Evolutionary conservation across 345 rosid species (phyloP), one percentile per base, ranked within the genome.

Genomic region (Citrus inodora): DNA sequence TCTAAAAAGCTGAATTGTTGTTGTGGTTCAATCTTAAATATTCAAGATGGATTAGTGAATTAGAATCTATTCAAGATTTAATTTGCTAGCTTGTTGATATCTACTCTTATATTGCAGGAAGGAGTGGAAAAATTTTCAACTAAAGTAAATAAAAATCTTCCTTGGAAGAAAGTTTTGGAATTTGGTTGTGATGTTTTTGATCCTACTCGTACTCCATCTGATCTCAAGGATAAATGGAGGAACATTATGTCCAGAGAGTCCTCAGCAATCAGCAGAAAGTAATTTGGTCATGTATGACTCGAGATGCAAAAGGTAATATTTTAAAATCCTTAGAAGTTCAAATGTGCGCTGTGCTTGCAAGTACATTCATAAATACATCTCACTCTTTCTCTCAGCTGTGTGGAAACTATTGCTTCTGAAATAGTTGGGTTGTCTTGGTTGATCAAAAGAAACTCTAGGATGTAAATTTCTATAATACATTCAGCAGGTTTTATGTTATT

Each of bases 191-290:
- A 80, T 30, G 87, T 90, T 75, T 95, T 95, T 58, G 71, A 91
- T 40, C 53, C 72, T 62, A 87, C 86, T 59, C 93, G 98, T 48
- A 84, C 83, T 38, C 92, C 98, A 0, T 21, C 77, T 67, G 98
- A 92, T 84, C 97, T 95, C 46, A 92, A 90, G 83, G 94, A 92
- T 79, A 95, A 93, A 77, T 95, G 98, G 98, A 90, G 89, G 86
- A 86, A 80, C 71, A 81, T 86, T 40, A 48, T 27, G 75, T 79
- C 79, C 59, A 67, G 77, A 71, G 83, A 76, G 53, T 76, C 68
- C 32, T 61, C 74, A 25, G 61, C 55, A 21, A 24, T 21, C 6
- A 30, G 53, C 61, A 56, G 71, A 27, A 67, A 63, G 37, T 80
- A 9, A 38, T n/a, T 30, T 67, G 69, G 32, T 60, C 16, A 51